phyloP scores from a whole-genome alignment of 805 yeast genomes.

The Saccharomycopsis sp. region DNA sequence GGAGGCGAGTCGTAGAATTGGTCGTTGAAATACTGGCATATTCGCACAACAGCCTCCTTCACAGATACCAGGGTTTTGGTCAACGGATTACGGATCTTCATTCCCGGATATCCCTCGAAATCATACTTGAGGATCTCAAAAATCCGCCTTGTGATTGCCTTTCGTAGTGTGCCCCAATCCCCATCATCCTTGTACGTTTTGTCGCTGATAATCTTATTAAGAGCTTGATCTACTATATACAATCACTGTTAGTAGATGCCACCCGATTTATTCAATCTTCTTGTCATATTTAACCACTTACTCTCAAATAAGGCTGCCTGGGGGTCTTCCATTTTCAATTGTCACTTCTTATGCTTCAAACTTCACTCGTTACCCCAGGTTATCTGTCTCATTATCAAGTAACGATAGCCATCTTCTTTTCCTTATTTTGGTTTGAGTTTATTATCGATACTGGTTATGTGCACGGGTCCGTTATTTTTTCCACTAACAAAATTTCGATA shows the following conservation, averaged over 20 bases:
- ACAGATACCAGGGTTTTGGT: conserved; percentile 15
- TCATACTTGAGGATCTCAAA: not conserved
- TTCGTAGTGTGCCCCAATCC: not conserved
- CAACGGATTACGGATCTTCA: not conserved
- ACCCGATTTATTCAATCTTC: too few relatives aligned
- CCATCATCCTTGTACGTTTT: not conserved
- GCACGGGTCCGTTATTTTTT: too few relatives aligned
- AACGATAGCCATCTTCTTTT: too few relatives aligned
- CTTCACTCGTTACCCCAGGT: too few relatives aligned
- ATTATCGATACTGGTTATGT: too few relatives aligned
- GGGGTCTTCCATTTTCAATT: not conserved
- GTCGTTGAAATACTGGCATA: conserved; percentile 8
- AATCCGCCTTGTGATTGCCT: not conserved
- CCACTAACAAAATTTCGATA: too few relatives aligned
- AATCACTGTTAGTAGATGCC: not conserved
- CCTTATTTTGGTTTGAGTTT: too few relatives aligned
- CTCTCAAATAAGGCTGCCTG: not conserved
- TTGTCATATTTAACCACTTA: too few relatives aligned
- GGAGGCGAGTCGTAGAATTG: conserved; percentile 30
- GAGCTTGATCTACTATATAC: not conserved
- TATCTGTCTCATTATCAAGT: too few relatives aligned
- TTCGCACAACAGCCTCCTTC: not conserved
- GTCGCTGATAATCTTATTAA: conserved; percentile 1
- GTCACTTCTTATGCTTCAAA: not conserved
- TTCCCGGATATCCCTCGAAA: not conserved